phyloP scores from a whole-genome alignment of 2,329 filamentous ascomycete genomes.

The Ceratocystiopsis minuta region DNA sequence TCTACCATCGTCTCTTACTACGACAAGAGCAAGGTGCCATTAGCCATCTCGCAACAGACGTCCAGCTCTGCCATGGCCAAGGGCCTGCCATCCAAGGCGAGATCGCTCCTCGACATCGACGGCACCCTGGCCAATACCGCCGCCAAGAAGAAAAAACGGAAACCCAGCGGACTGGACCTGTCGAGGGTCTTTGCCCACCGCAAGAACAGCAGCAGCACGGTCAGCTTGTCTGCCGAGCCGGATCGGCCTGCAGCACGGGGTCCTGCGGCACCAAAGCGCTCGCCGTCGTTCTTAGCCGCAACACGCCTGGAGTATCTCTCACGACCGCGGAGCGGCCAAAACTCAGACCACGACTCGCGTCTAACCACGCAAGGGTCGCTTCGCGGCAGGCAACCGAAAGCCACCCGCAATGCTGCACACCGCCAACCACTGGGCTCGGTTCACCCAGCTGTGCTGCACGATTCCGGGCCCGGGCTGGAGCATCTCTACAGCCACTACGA shows the following conservation, averaged over 20 bases:
- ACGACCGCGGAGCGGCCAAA: slow-evolving; percentile 12
- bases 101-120: slow-evolving; percentile 25
- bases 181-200: slow-evolving; percentile 22
- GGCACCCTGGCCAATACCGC: slow-evolving; percentile 13
- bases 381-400: slow-evolving; percentile 10
- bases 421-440: too few species aligned
- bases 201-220: slow-evolving; percentile 14
- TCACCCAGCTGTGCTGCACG: slow-evolving; percentile 5
- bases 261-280: slow-evolving; percentile 20
- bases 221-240: slow-evolving; percentile 2
- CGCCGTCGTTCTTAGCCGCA: slow-evolving; percentile 25
- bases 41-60: slow-evolving; percentile 41
- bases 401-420: slow-evolving; percentile 4
- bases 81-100: slow-evolving; percentile 30
- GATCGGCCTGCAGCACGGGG: not conserved
- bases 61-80: slow-evolving; percentile 41
- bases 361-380: too few species aligned
- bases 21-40: slow-evolving; percentile 35
- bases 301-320: slow-evolving; percentile 14
- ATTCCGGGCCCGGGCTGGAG: slow-evolving; percentile 19
- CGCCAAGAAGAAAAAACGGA: slow-evolving; percentile 23
- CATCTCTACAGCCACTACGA: slow-evolving; percentile 41
- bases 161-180: slow-evolving; percentile 31
- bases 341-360: not conserved
- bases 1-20: slow-evolving; percentile 40